phyloP scores from a whole-genome alignment of 345 rosid genomes.

The Pugionium dolabratum region DNA sequence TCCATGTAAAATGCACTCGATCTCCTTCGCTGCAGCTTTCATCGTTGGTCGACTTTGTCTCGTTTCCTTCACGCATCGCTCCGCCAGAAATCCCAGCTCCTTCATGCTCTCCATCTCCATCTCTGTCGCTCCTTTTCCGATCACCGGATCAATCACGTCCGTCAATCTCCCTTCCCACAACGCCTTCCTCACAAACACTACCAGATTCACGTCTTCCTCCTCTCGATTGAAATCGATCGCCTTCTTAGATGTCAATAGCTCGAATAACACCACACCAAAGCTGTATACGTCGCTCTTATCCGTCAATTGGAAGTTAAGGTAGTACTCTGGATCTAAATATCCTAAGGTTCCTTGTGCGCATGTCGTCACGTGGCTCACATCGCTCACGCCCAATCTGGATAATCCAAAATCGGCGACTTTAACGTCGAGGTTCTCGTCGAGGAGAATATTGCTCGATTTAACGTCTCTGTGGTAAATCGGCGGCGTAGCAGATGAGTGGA shows the following conservation, averaged over 20 bases:
- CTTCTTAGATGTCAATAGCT: conserved; percentile 52
- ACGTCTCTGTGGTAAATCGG: conserved; percentile 66
- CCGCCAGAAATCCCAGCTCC: conserved; percentile 51
- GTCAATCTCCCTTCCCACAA: conserved; percentile 47
- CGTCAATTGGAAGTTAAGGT: conserved; percentile 55
- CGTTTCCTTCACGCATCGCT: conserved; percentile 51
- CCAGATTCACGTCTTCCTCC: conserved; percentile 58
- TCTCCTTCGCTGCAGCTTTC: conserved; percentile 51
- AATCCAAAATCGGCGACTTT: conserved; percentile 64
- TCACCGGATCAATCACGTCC: conserved; percentile 47
- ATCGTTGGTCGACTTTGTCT: conserved; percentile 57
- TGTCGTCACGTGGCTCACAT: conserved; percentile 54
- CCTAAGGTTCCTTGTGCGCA: conserved; percentile 67
- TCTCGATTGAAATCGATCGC: conserved; percentile 57
- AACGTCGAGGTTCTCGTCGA: conserved; percentile 50
- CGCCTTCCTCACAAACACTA: conserved; percentile 45
- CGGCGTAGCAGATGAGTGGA: conserved; percentile 56
- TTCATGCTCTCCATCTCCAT: conserved; percentile 48
- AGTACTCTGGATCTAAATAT: conserved; percentile 66
- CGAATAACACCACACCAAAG: conserved; percentile 63
- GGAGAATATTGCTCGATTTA: conserved; percentile 61
- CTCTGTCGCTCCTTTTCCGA: conserved; percentile 39
- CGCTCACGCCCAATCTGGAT: conserved; percentile 51
- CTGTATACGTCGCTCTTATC: conserved; percentile 70
- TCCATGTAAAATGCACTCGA: conserved; percentile 47